These are phyloP conservation scores for Nakazawaea molendinolei DNA, from an alignment of 805 yeast genomes.

Conservation along the genomic window DNA sequence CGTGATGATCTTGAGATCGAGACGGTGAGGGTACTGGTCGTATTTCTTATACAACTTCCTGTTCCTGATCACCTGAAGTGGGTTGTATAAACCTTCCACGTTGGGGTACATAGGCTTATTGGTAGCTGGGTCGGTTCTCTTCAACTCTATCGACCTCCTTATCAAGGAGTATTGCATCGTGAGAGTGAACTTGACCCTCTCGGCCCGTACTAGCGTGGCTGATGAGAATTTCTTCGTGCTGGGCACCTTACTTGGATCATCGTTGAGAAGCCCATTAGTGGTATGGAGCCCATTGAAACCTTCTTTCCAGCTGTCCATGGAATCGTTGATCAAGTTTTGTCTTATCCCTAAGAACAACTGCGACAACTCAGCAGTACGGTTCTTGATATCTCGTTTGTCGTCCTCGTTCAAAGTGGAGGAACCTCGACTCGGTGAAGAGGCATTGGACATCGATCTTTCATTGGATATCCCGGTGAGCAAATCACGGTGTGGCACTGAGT, in stretches of 20 bases:
- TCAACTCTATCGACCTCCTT: conserved; percentile 30
- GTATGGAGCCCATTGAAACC: conserved; percentile 23
- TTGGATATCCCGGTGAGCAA: not conserved
- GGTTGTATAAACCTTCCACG: conserved; percentile 70
- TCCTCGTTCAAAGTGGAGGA: conserved; percentile 7
- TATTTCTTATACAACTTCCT: conserved; percentile 50
- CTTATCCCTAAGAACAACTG: conserved; percentile 35
- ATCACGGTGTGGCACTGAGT: not conserved
- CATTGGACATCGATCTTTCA: not conserved
- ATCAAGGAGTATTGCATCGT: conserved; percentile 43
- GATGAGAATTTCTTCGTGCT: conserved; percentile 22
- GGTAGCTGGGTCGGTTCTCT: conserved; percentile 20
- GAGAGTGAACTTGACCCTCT: conserved; percentile 39
- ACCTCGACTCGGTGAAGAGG: conserved; percentile 5
- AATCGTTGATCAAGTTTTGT: conserved; percentile 33
- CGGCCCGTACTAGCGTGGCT: conserved; percentile 38
- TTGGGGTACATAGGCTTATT: conserved; percentile 30
- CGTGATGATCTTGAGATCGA: conserved; percentile 43
- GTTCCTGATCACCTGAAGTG: conserved; percentile 75
- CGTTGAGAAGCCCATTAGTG: conserved; percentile 9
- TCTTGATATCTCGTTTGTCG: conserved; percentile 14
- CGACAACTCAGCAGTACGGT: conserved; percentile 33
- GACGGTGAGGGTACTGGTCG: conserved; percentile 38
- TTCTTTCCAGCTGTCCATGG: conserved; percentile 23
- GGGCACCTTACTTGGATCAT: conserved; percentile 6